These are phyloP conservation scores for Cinnamomum chago DNA, from an alignment of 164 flowering plant species.

Conservation along the genomic window DNA sequence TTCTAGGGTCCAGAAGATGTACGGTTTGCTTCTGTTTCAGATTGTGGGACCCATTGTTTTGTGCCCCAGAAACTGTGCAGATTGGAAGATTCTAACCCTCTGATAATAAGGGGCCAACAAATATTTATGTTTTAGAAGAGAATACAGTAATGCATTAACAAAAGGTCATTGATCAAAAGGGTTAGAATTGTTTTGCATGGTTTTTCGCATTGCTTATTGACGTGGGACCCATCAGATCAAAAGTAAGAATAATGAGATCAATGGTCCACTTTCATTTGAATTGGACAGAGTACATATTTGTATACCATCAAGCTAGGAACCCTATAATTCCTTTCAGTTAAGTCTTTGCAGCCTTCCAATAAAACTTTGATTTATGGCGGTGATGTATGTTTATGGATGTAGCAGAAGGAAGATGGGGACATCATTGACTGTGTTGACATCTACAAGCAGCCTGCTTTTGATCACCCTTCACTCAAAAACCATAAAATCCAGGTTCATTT, in stretches of 20 bases:
- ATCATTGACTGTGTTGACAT: constrained; percentile 9
- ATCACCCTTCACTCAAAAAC: constrained; percentile 7
- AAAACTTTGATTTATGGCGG: too few relatives aligned
- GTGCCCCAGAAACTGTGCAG: background rate
- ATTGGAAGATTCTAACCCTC: background rate
- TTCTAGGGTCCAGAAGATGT: background rate
- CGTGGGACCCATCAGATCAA: too few relatives aligned
- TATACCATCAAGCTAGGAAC: too few relatives aligned
- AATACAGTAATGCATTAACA: background rate
- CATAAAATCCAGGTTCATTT: constrained; percentile 2
- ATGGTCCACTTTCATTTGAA: too few relatives aligned
- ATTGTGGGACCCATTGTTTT: too few relatives aligned
- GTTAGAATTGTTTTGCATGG: too few relatives aligned
- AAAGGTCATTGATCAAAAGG: background rate
- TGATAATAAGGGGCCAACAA: background rate
- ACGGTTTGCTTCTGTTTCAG: too few relatives aligned
- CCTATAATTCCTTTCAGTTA: too few relatives aligned
- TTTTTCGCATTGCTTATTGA: too few relatives aligned
- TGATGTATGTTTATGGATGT: background rate
- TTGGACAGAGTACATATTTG: too few relatives aligned
- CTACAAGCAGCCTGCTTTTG: constrained; percentile 8
- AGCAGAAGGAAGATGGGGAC: constrained; percentile 3
- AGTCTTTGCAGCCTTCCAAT: too few relatives aligned
- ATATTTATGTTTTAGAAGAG: background rate
- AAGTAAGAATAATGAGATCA: too few relatives aligned